Conservation (phyloP, 2,329 filamentous ascomycete species). For the Aspergillus niger region DNA sequence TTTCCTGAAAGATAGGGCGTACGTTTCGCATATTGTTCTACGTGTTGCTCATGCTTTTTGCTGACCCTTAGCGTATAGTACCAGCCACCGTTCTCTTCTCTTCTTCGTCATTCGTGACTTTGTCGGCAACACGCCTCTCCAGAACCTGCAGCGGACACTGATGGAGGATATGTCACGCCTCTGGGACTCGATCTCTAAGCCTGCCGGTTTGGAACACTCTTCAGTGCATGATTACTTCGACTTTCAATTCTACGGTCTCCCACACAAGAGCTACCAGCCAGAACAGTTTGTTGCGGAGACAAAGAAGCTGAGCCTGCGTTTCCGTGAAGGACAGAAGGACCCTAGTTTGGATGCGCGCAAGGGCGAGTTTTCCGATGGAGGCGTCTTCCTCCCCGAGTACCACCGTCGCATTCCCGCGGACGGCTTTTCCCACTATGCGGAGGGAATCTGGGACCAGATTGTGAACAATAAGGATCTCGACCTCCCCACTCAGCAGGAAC, state of each 20-base stretch:
- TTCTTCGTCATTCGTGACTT: constrained; percentile 99
- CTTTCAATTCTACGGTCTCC: constrained; percentile 92
- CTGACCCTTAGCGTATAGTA: constrained; percentile 53
- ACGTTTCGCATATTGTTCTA: constrained; percentile 39
- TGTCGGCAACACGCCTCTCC: constrained; percentile 84
- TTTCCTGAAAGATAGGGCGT: constrained; percentile 94
- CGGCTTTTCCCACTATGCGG: constrained; percentile 91
- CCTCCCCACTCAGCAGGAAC: constrained; percentile 92
- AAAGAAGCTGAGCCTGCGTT: constrained; percentile 75
- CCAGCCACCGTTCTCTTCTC: constrained; percentile 83
- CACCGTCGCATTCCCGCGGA: constrained; percentile 95
- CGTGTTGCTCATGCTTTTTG: constrained; percentile 18
- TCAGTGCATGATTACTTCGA: constrained; percentile 97
- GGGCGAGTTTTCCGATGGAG: constrained; percentile 73
- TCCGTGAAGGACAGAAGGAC: constrained; percentile 77
- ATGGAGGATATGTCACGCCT: constrained; percentile 88
- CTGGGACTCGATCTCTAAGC: constrained; percentile 91
- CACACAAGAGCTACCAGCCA: constrained; percentile 94
- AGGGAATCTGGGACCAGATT: constrained; percentile 97
- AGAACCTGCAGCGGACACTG: constrained; percentile 86
- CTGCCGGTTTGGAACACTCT: constrained; percentile 80
- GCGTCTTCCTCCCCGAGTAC: constrained; percentile 89
- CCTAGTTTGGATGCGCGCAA: constrained; percentile 61
- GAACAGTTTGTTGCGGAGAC: constrained; percentile 86
- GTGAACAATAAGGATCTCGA: constrained; percentile 98